phyloP scores from a whole-genome alignment of 257 asterid species.

The Penstemon eatonii region DNA sequence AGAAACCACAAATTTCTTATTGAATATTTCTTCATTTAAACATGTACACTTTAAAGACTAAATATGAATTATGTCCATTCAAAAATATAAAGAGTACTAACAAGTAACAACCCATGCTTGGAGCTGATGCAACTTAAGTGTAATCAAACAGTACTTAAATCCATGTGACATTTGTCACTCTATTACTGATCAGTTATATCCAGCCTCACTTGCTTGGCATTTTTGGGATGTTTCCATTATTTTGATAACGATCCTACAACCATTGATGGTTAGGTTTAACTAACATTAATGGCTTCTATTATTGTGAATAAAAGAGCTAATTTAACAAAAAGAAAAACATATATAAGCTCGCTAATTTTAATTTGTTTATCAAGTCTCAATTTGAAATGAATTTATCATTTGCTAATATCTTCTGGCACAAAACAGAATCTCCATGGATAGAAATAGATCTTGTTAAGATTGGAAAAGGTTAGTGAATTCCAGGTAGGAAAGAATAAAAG shows the following conservation, averaged over 20 bases:
- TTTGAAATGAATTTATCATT: constrained; percentile 14
- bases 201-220: background rate
- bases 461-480: constrained; percentile 19
- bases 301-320: background rate
- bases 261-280: background rate
- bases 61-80: background rate
- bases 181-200: constrained; percentile 17
- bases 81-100: background rate
- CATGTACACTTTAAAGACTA: no score
- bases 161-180: constrained; percentile 24
- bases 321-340: background rate
- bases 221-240: background rate
- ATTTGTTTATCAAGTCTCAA: constrained; percentile 1
- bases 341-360: background rate
- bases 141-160: constrained; percentile 1
- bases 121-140: background rate
- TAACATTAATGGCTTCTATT: background rate
- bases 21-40: no score
- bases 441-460: constrained; percentile 12
- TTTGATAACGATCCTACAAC: constrained; percentile 15
- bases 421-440: constrained; percentile 2
- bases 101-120: background rate
- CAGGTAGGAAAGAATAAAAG: constrained; percentile 13
- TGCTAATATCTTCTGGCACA: constrained; percentile 10
- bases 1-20: no score